phyloP scores from a whole-genome alignment of 805 yeast species.

The Wickerhamiella shivajii region DNA sequence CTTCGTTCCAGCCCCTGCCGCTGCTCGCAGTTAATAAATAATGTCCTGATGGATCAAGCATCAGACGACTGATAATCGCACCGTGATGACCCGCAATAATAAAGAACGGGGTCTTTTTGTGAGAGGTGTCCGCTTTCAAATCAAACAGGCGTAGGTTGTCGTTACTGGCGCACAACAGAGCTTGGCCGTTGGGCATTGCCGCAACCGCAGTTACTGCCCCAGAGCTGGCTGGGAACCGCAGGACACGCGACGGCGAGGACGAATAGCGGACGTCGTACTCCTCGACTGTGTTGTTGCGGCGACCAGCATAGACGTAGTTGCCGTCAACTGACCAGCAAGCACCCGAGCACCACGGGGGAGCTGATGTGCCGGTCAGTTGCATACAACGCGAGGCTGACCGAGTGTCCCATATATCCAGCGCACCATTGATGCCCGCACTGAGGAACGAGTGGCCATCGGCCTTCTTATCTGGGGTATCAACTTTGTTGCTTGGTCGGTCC shows the following conservation, averaged over 20 bases:
- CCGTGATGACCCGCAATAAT: conserved; percentile 97
- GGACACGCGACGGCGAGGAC: conserved; percentile 37
- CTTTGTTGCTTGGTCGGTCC: conserved; percentile 18
- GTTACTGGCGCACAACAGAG: conserved; percentile 71
- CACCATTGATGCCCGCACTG: conserved; percentile 75
- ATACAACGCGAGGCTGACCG: conserved; percentile 36
- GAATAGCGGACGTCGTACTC: conserved; percentile 25
- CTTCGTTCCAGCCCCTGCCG: conserved; percentile 88
- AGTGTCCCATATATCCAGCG: conserved; percentile 68
- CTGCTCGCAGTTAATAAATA: conserved; percentile 89
- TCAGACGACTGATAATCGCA: conserved; percentile 62
- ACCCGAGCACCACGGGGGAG: conserved; percentile 87
- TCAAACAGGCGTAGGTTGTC: conserved; percentile 87
- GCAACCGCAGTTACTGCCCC: conserved; percentile 79
- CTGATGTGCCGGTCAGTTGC: conserved; percentile 40
- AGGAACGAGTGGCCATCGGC: conserved; percentile 35
- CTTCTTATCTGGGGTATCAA: conserved; percentile 17
- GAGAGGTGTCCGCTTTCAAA: conserved; percentile 27
- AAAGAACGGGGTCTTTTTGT: conserved; percentile 48
- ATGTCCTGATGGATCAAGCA: conserved; percentile 75
- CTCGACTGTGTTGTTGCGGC: conserved; percentile 80
- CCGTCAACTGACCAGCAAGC: conserved; percentile 84
- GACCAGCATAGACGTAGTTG: conserved; percentile 61
- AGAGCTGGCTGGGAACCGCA: conserved; percentile 71
- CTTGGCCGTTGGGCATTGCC: conserved; percentile 67